Evolutionary conservation across 306 rosid species (phyloP).

Genomic region (Oemleria cerasiformis): DNA sequence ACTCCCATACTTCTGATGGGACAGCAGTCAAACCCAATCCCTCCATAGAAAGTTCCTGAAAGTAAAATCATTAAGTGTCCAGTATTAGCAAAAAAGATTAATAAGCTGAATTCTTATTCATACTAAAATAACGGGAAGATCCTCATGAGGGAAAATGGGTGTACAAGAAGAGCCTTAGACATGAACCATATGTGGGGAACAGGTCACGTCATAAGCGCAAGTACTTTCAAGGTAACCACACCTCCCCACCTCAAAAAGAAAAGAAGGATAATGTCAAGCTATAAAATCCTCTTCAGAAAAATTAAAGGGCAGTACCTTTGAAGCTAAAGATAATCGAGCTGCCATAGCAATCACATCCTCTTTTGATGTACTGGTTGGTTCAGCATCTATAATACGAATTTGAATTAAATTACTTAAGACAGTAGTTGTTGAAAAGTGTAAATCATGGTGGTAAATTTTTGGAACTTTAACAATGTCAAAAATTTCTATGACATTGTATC

Average conservation of each 20-base stretch:
- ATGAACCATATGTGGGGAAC: not conserved
- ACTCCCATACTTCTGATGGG: constrained; percentile 85
- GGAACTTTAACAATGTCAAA: not conserved
- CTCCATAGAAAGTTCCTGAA: constrained; percentile 82
- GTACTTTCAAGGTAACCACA: not conserved
- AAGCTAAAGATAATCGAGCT: constrained; percentile 70
- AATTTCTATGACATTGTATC: not conserved
- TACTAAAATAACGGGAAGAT: not conserved
- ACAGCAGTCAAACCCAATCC: constrained; percentile 71
- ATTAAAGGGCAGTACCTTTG: constrained; percentile 56
- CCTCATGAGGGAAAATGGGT: not conserved
- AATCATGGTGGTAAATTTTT: not conserved
- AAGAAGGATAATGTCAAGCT: not conserved
- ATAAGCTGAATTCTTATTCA: not conserved
- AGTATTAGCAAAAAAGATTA: not conserved
- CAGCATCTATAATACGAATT: constrained; percentile 51
- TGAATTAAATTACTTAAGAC: constrained; percentile 16
- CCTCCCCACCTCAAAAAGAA: constrained; percentile 2
- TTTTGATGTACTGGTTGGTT: constrained; percentile 45
- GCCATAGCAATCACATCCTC: constrained; percentile 72
- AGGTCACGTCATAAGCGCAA: not conserved
- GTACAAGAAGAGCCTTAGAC: not conserved
- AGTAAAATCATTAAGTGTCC: constrained; percentile 14
- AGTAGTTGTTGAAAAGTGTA: constrained; percentile 1
- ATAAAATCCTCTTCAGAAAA: not conserved